Evolutionary conservation across 495 filamentous ascomycete species (phyloP).

Genomic region (Baudoinia panamericana): DNA sequence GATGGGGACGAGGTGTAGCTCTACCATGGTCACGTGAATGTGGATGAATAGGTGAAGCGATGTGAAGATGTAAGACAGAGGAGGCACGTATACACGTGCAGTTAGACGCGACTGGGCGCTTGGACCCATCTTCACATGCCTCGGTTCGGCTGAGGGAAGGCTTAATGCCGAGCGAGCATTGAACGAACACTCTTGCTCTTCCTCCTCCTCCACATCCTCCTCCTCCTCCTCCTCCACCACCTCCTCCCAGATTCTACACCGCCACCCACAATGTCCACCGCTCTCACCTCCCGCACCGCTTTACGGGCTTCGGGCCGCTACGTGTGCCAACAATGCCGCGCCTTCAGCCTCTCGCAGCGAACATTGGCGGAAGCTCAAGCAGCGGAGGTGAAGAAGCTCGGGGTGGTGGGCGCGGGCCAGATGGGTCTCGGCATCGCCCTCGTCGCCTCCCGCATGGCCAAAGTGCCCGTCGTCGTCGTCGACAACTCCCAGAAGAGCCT

Average conservation of each 20-base stretch:
- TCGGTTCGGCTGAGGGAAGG: too few species aligned
- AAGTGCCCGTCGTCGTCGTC: conserved; percentile 73
- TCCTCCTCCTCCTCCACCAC: too few species aligned
- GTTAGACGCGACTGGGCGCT: too few species aligned
- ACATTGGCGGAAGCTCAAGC: conserved; percentile 33
- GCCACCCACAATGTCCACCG: conserved; percentile 3
- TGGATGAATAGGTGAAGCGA: too few species aligned
- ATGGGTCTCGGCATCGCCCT: conserved; percentile 89
- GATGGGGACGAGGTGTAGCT: too few species aligned
- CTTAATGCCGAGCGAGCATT: too few species aligned
- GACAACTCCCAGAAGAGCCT: conserved; percentile 78
- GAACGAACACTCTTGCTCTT: too few species aligned
- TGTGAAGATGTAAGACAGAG: too few species aligned
- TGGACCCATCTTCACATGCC: too few species aligned
- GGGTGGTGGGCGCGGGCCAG: conserved; percentile 84
- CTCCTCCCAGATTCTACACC: background rate
- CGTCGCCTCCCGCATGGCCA: conserved; percentile 75
- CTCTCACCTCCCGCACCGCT: conserved; percentile 13
- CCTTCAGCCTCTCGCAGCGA: conserved; percentile 37
- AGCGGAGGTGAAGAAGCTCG: conserved; percentile 73
- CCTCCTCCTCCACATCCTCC: too few species aligned
- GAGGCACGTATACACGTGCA: too few species aligned
- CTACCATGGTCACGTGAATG: too few species aligned
- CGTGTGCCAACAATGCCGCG: conserved; percentile 26
- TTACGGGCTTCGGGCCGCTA: conserved; percentile 2